phyloP scores from a whole-genome alignment of 768 basidiomycete species.

The Suillus brevipes region DNA sequence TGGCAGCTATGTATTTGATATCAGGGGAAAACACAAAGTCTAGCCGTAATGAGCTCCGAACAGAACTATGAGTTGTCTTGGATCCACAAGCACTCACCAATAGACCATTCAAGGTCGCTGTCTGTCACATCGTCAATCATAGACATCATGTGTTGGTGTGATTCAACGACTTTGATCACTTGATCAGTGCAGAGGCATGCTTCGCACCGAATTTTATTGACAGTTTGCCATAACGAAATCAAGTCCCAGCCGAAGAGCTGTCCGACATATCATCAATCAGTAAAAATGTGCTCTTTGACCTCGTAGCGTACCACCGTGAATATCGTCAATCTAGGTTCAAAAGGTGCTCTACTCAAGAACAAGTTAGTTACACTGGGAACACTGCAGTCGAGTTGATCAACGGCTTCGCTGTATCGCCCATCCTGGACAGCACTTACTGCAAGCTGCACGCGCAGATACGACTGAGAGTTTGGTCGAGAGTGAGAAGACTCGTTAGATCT shows the following conservation, averaged over 20 bases:
- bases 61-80: not conserved
- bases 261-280: not conserved
- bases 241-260: conserved; percentile 1
- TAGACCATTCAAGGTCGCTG: not conserved
- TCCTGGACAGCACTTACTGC: not conserved
- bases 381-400: not conserved
- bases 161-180: not conserved
- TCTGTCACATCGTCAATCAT: not conserved
- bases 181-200: not conserved
- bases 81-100: not conserved
- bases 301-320: not conserved
- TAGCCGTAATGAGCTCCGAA: conserved; percentile 29
- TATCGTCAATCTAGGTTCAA: not conserved
- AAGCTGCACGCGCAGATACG: not conserved
- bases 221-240: not conserved
- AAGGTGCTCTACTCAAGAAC: not conserved
- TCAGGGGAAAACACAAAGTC: conserved; percentile 95
- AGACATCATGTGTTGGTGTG: not conserved
- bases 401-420: not conserved
- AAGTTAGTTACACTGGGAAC: not conserved
- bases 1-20: conserved; percentile 84
- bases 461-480: not conserved
- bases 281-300: not conserved
- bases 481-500: not conserved
- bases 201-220: not conserved